phyloP scores from a whole-genome alignment of 2,329 filamentous ascomycete species.

The Diaporthe citrichinensis region DNA sequence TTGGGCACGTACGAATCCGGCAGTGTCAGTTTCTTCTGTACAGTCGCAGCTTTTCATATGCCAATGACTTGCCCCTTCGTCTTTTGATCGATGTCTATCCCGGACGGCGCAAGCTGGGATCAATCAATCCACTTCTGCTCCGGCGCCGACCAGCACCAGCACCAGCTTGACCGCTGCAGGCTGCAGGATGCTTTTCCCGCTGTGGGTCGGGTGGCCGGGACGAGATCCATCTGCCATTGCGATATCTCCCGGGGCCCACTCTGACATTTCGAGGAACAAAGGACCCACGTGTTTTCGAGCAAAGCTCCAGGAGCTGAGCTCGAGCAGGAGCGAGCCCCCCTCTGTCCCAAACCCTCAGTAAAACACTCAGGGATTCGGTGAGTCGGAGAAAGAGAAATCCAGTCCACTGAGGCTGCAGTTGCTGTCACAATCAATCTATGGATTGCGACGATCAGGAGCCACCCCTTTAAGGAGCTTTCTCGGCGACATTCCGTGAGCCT shows the following conservation, averaged over 20 bases:
- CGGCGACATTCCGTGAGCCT: slow-evolving; percentile 26
- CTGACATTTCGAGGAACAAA: slow-evolving; percentile 16
- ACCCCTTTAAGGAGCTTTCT: slow-evolving; percentile 19
- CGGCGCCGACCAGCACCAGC: slow-evolving; percentile 3
- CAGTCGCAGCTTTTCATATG: not conserved
- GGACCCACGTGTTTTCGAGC: slow-evolving; percentile 29
- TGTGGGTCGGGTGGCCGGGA: slow-evolving; percentile 33
- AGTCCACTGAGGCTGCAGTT: slow-evolving; percentile 6
- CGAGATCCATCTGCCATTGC: slow-evolving; percentile 31
- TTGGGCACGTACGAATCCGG: slow-evolving; percentile 14
- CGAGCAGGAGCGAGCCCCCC: not conserved
- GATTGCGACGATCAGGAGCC: slow-evolving; percentile 16
- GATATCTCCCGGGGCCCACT: slow-evolving; percentile 30
- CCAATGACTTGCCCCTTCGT: not conserved
- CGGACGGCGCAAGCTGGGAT: slow-evolving; percentile 3
- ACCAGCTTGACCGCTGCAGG: slow-evolving; percentile 28
- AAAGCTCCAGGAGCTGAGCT: slow-evolving; percentile 17
- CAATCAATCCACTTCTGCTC: slow-evolving; percentile 6
- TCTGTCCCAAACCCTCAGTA: not conserved
- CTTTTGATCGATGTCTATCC: not conserved
- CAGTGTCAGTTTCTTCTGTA: not conserved
- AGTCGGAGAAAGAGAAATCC: slow-evolving; percentile 10
- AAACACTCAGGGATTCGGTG: slow-evolving; percentile 22
- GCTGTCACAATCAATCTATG: slow-evolving; percentile 18
- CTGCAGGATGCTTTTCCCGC: slow-evolving; percentile 34